Conservation (phyloP, 1,284 basidiomycete species). For the Ustilago nuda region DNA sequence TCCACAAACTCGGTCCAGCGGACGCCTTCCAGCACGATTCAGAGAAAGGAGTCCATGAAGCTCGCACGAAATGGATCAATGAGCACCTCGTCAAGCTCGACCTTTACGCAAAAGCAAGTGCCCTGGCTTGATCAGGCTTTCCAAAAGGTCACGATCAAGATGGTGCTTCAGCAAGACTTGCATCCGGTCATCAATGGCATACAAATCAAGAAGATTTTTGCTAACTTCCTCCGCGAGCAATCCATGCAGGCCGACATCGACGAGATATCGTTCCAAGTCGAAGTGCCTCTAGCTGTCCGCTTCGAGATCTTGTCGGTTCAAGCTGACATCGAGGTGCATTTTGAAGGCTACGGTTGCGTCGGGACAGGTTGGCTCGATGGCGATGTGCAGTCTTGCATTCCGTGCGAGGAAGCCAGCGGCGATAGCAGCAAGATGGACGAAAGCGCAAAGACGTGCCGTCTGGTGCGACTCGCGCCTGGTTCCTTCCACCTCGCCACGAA, state of each 20-base stretch:
- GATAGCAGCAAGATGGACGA: not conserved
- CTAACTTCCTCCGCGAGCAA: conserved; percentile 34
- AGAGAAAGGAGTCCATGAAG: conserved; percentile 8
- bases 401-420: conserved; percentile 5
- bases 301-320: conserved; percentile 38
- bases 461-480: conserved; percentile 29
- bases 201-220: conserved; percentile 36
- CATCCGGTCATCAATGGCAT: conserved; percentile 25
- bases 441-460: conserved; percentile 3
- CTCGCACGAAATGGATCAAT: conserved; percentile 16
- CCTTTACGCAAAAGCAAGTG: conserved; percentile 41
- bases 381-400: conserved; percentile 26
- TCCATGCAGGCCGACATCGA: conserved; percentile 42
- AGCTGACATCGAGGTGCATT: conserved; percentile 58
- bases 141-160: conserved; percentile 38
- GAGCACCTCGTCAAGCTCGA: conserved; percentile 22
- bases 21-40: conserved; percentile 16
- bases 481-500: conserved; percentile 31
- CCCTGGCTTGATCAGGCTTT: conserved; percentile 60
- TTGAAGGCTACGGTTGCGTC: conserved; percentile 46
- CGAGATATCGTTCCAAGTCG: conserved; percentile 44
- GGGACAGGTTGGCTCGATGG: conserved; percentile 42
- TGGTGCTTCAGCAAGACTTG: conserved; percentile 25
- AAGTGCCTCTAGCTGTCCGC: conserved; percentile 50
- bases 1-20: conserved; percentile 23